These are phyloP conservation scores for Alopecurus myosuroides DNA, from an alignment of 176 grass and related monocot species.

Conservation along the genomic window DNA sequence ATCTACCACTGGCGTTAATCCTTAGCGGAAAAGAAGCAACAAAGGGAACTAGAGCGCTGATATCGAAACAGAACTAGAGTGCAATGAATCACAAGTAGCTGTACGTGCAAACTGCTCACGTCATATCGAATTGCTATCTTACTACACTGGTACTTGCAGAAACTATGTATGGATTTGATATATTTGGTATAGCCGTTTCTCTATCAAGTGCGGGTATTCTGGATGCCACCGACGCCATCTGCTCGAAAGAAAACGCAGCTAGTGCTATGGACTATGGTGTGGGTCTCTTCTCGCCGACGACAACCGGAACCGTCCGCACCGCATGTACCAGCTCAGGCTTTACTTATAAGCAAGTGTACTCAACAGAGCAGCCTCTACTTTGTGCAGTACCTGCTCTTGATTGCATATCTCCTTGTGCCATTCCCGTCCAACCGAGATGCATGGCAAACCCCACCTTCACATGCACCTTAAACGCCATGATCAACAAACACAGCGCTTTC, in stretches of 20 bases:
- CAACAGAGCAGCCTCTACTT: neutral
- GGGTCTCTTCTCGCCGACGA: neutral
- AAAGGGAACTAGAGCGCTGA: too few relatives aligned
- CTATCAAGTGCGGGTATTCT: neutral
- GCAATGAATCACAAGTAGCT: neutral
- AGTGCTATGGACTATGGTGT: neutral
- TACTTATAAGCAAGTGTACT: neutral
- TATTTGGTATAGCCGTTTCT: neutral
- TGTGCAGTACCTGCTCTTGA: neutral
- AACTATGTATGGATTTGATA: neutral
- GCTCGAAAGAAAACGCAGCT: neutral
- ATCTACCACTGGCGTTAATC: neutral
- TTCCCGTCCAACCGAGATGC: neutral
- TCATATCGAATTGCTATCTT: neutral
- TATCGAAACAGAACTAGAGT: too few relatives aligned
- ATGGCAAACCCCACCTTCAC: neutral
- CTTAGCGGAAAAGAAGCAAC: neutral
- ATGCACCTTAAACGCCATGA: neutral
- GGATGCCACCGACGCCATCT: neutral
- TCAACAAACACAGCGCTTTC: neutral
- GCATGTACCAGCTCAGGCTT: neutral
- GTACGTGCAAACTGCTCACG: neutral
- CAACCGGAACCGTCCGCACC: neutral
- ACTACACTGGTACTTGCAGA: too few relatives aligned
- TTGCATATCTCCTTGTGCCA: neutral